Base-by-base conservation (phyloP, 106 monocot genomes). In the Dioscorea zingiberensis region DNA sequence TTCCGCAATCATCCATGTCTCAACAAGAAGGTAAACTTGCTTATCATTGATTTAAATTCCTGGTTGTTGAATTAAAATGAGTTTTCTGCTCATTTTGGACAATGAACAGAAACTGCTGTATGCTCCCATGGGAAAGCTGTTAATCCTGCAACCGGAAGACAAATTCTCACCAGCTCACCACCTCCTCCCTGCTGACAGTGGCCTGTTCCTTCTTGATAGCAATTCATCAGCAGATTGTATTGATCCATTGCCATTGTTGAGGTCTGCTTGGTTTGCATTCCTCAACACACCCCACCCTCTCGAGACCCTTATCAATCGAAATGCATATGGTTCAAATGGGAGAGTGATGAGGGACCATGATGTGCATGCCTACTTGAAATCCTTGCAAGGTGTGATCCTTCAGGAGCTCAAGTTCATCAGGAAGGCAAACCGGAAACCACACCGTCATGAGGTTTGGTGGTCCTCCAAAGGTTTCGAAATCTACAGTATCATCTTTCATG, bases 1-100 rank as follows among this genome's bases (percentile, higher is more conserved):
- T 94, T 94, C 60, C 81, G 94, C 7, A 71, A 75, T 70, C 94
- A 82, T 76, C 87, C 80, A 13, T 94, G 94, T 55, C 90, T 94
- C 47, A 64, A 70, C 6, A 79, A 85, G 44, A 84, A 90, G 90
- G 94, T 94, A 78, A 58, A 25, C 0, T n/a, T n/a, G n/a, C n/a
- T 29, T 3, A 47, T 18, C n/a, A 29, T 44, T 47, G 15, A 51
- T 4, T 51, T 13, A 51, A 18, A 51, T 51, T 51, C 4, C 7
- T 19, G 3, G 15, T 51, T 16, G 19, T 51, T 51, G 18, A 16
- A 51, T 51, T 1, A 51, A 18, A 16, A 1, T 51, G 51, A 51
- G 15, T 16, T 51, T 51, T 29, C 16, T 51, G 13, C 14, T 3
- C 15, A 51, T 51, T 51, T 25, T n/a, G n/a, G n/a, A n/a, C 17